These are phyloP conservation scores for Brassica cretica DNA, from an alignment of 345 rosid genomes.

Conservation along the genomic window DNA sequence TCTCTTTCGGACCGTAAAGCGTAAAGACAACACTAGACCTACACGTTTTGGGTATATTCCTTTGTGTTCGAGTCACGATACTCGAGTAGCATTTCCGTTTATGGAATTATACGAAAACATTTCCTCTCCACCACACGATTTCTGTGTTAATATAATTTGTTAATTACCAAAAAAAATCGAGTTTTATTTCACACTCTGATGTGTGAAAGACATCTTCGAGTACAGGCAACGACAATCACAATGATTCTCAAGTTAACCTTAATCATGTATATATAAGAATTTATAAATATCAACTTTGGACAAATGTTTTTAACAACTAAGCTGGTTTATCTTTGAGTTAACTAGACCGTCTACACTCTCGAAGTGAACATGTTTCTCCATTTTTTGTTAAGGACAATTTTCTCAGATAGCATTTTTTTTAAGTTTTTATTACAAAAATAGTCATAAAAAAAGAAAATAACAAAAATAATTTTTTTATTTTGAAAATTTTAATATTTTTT, in stretches of 20 bases:
- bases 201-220: not conserved
- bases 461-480: too few relatives aligned
- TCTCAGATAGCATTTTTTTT: not conserved
- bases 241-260: not conserved
- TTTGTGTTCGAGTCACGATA: not conserved
- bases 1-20: conserved; percentile 1
- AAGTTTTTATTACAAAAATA: too few relatives aligned
- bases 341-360: not conserved
- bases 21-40: not conserved
- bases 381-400: too few relatives aligned
- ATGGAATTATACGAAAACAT: conserved; percentile 29
- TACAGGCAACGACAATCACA: not conserved
- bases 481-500: too few relatives aligned
- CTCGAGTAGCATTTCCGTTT: conserved; percentile 46
- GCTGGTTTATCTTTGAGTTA: not conserved
- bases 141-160: conserved; percentile 17
- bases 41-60: conserved; percentile 38
- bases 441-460: too few relatives aligned
- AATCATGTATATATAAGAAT: not conserved
- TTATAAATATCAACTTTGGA: not conserved
- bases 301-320: not conserved
- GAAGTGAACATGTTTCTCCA: not conserved
- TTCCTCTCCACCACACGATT: conserved; percentile 35
- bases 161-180: not conserved
- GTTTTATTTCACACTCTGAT: not conserved